Evolutionary conservation across 805 yeast species (phyloP).

Genomic region (Ogataea henricii): DNA sequence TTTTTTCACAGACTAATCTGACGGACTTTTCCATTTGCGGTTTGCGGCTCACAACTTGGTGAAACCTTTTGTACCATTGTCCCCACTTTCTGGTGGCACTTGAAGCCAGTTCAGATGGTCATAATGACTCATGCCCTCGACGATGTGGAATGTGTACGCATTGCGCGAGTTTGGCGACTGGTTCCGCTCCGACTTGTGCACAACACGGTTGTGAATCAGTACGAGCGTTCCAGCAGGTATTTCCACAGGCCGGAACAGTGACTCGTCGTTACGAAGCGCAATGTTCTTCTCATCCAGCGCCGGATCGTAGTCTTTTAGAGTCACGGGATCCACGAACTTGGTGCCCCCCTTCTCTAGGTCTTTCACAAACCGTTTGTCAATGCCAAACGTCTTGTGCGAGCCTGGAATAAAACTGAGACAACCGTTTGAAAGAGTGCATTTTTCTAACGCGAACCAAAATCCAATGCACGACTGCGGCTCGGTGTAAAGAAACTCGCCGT

Average conservation of each 20-base stretch:
- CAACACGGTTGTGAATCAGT: slow-evolving; percentile 67
- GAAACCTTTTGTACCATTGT: slow-evolving; percentile 59
- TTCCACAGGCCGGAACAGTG: slow-evolving; percentile 50
- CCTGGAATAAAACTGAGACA: slow-evolving; percentile 72
- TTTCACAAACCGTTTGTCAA: slow-evolving; percentile 65
- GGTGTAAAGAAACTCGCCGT: slow-evolving; percentile 71
- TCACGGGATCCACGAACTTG: slow-evolving; percentile 44
- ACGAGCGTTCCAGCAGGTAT: slow-evolving; percentile 75
- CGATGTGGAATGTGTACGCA: slow-evolving; percentile 79
- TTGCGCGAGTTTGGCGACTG: slow-evolving; percentile 56
- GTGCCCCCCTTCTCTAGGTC: slow-evolving; percentile 55
- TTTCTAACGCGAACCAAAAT: slow-evolving; percentile 81
- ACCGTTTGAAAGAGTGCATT: slow-evolving; percentile 67
- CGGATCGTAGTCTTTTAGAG: slow-evolving; percentile 23
- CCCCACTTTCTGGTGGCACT: slow-evolving; percentile 53
- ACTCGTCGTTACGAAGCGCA: slow-evolving; percentile 36
- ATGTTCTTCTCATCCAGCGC: slow-evolving; percentile 28
- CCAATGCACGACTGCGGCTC: slow-evolving; percentile 73
- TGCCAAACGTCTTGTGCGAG: slow-evolving; percentile 58
- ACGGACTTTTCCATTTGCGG: not conserved
- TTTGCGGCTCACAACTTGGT: slow-evolving; percentile 43
- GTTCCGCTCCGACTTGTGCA: slow-evolving; percentile 72
- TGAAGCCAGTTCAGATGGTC: slow-evolving; percentile 77
- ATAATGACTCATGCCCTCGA: slow-evolving; percentile 64
- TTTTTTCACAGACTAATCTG: too few relatives aligned